Evolutionary conservation across 2,329 filamentous ascomycete genomes (phyloP), one percentile per base, ranked within the genome.

Genomic region (Phyllosticta capitalensis): DNA sequence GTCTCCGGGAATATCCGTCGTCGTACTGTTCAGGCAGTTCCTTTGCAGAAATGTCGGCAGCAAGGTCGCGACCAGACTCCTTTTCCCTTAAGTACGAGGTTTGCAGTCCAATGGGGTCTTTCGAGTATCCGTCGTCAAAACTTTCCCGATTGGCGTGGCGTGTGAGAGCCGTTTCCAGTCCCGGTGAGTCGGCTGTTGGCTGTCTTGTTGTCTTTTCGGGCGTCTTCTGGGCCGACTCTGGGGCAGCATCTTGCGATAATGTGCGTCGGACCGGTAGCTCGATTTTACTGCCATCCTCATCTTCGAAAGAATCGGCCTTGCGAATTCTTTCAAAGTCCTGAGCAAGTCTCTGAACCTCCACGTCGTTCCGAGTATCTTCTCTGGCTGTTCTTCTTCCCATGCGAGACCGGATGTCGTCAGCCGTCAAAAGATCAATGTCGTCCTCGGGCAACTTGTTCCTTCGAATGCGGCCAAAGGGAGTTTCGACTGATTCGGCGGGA

Each of bases 351-450:
- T 28, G 57, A 22, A 21, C 49, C 5, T 17, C 3, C 14, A n/a
- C 56, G n/a, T 52, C 54, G 7, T 61, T 33, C 20, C 60, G 61
- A 12, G 22, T 54, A 19, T 61, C 64, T 28, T 60, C 65, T 28
- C 63, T 71, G 14, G 56, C 57, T 56, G 70, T 69, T n/a, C 38
- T 45, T n/a, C 72, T 45, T n/a, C 72, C 72, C 69, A 78, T 76
- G 17, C 70, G 69, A 28, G 76, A 74, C 24, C 76, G 71, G n/a
- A 78, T 70, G 21, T 73, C 68, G 12, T 68, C 69, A 4, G 75
- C 73, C 54, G 69, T 76, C 26, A 78, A 65, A 6, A 71, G 66
- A 54, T 78, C 75, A 19, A 77, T 64, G 57, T 77, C 74, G 50
- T 74, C 66, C 51, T 71, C 62, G 1, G 72, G 71, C 10, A 73